phyloP scores from a whole-genome alignment of 148 eudicot genomes.

The Fagopyrum esculentum region DNA sequence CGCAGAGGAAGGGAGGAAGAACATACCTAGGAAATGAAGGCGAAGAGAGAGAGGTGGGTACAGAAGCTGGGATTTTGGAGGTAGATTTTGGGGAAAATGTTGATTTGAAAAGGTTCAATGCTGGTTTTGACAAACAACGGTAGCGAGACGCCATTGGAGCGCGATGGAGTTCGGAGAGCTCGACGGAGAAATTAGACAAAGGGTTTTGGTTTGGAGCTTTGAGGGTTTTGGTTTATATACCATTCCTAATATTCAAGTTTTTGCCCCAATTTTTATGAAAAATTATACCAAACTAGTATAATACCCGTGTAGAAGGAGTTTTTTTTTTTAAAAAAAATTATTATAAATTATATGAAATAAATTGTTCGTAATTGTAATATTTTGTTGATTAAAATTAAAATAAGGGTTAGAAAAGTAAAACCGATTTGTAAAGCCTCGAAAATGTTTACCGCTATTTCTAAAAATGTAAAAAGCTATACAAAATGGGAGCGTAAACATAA shows the following conservation, averaged over 20 bases:
- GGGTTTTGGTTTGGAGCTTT: background rate
- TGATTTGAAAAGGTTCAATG: constrained; percentile 51
- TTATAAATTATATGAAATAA: no score
- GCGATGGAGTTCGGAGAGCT: background rate
- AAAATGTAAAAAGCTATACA: no score
- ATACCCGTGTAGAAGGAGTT: no score
- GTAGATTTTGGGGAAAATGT: constrained; percentile 34
- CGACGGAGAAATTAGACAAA: background rate
- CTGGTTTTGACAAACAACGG: constrained; percentile 49
- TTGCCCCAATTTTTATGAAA: no score
- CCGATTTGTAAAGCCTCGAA: no score
- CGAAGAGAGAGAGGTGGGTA: constrained; percentile 32
- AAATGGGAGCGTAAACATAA: no score
- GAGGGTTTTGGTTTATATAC: background rate
- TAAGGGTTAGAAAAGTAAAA: no score
- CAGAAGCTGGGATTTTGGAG: constrained; percentile 26
- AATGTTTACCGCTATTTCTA: no score
- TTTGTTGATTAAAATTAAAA: no score
- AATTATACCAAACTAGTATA: no score
- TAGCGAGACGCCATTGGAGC: constrained; percentile 53
- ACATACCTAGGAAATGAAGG: constrained; percentile 34
- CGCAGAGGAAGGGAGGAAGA: background rate
- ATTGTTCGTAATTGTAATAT: no score
- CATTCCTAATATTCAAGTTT: background rate
- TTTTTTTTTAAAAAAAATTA: no score